A percentile compares a stretch with the other conserved stretches of the same genome.
phyloP scores from a whole-genome alignment of 768 basidiomycete genomes.

The Lentinula guzmanii region DNA sequence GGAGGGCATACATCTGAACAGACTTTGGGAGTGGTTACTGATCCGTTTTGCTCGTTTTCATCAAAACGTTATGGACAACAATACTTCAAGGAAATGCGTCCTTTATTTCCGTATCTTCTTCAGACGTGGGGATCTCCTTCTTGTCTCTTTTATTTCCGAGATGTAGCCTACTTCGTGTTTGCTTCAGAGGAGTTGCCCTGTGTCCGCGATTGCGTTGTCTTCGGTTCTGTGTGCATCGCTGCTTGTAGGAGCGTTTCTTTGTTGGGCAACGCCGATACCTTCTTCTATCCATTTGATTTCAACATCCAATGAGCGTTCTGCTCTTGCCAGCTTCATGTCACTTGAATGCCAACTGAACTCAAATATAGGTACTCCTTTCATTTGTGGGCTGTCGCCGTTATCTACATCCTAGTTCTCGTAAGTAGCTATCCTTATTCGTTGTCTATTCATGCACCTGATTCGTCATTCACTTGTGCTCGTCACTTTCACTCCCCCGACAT shows the following conservation, averaged over 20 bases:
- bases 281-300: neutral
- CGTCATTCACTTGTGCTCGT: neutral
- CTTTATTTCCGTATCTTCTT: neutral
- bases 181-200: neutral
- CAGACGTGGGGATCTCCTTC: neutral
- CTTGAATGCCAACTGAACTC: neutral
- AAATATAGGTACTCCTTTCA: slow-evolving; percentile 55
- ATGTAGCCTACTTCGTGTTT: neutral
- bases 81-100: too few relatives aligned
- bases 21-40: neutral
- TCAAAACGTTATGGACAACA: neutral
- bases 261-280: neutral
- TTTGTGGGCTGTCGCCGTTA: slow-evolving; percentile 56
- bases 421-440: slow-evolving; percentile 8
- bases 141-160: neutral
- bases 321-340: neutral
- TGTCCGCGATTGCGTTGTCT: neutral
- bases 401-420: slow-evolving; percentile 60
- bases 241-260: neutral
- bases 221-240: neutral
- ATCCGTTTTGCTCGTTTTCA: neutral
- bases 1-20: too few relatives aligned
- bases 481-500: neutral
- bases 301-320: neutral
- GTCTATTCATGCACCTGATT: neutral